Evolutionary conservation across 495 filamentous ascomycete genomes (phyloP).

Genomic region (Niebla homalea): DNA sequence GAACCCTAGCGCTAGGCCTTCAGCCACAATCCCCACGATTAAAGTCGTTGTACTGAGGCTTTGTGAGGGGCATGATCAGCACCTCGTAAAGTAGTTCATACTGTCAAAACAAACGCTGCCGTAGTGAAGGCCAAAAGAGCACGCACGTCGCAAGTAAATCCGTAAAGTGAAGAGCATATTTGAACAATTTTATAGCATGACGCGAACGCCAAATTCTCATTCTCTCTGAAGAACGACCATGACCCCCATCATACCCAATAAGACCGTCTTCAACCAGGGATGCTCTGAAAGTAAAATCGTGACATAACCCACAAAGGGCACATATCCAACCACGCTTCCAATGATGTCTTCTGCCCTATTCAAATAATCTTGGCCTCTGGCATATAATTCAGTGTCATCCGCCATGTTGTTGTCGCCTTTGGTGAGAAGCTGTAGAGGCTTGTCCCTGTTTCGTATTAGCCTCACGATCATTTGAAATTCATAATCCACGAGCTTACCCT

Average conservation of each 20-base stretch:
- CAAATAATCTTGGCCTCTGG: slow-evolving; percentile 70
- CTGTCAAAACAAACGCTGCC: neutral
- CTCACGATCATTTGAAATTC: neutral
- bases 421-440: slow-evolving; percentile 60
- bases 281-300: slow-evolving; percentile 95
- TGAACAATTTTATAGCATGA: neutral
- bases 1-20: no score
- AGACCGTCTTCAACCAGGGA: slow-evolving; percentile 90
- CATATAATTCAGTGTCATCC: slow-evolving; percentile 90
- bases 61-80: no score
- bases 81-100: no score
- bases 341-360: slow-evolving; percentile 79
- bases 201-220: slow-evolving; percentile 20
- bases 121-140: neutral
- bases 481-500: slow-evolving; percentile 26
- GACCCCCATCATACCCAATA: slow-evolving; percentile 89
- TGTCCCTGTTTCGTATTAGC: slow-evolving; percentile 15
- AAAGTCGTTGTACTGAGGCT: no score
- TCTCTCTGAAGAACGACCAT: slow-evolving; percentile 90
- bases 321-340: slow-evolving; percentile 84
- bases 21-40: no score
- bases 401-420: slow-evolving; percentile 95
- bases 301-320: slow-evolving; percentile 92
- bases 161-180: no score
- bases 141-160: neutral